phyloP scores from a whole-genome alignment of 192 early-diverging fungal genomes.

The Linderina pennispora region DNA sequence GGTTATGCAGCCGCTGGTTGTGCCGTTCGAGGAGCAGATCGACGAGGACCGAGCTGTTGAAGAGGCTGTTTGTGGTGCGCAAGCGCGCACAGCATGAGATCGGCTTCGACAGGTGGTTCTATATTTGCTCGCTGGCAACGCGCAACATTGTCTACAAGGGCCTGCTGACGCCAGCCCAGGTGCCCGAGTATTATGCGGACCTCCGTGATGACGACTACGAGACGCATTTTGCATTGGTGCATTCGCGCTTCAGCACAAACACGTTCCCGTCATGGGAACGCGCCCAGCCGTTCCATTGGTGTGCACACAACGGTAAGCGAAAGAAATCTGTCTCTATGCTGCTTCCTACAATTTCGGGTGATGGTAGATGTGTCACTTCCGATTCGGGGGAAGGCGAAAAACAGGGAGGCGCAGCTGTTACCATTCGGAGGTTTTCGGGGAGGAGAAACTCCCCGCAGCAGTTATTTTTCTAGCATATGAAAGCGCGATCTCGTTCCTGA shows the following conservation, averaged over 20 bases:
- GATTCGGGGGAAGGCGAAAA: too few relatives aligned
- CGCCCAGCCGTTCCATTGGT: slow-evolving; percentile 97
- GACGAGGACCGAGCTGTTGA: slow-evolving; percentile 59
- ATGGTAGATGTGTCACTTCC: too few relatives aligned
- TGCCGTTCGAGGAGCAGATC: slow-evolving; percentile 41
- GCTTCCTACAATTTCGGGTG: too few relatives aligned
- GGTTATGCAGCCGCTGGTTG: slow-evolving; percentile 90
- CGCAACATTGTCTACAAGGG: slow-evolving; percentile 98
- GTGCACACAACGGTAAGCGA: slow-evolving; percentile 90
- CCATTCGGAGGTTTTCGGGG: too few relatives aligned
- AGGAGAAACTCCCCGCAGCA: too few relatives aligned
- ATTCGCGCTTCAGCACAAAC: slow-evolving; percentile 98
- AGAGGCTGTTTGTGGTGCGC: slow-evolving; percentile 82
- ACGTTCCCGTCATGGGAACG: slow-evolving; percentile 99
- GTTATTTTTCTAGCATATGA: too few relatives aligned
- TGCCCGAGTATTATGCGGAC: slow-evolving; percentile 90
- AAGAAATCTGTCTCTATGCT: too few relatives aligned
- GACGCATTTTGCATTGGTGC: slow-evolving; percentile 94
- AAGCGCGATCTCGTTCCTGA: too few relatives aligned
- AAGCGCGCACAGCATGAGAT: slow-evolving; percentile 88
- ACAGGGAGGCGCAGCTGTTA: too few relatives aligned
- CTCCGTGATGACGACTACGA: slow-evolving; percentile 73
- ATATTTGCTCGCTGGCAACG: slow-evolving; percentile 92
- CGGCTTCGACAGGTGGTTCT: slow-evolving; percentile 86
- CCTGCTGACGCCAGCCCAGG: slow-evolving; percentile 89